Evolutionary conservation across 306 rosid genomes (phyloP).

Genomic region (Phaseolus lunatus): DNA sequence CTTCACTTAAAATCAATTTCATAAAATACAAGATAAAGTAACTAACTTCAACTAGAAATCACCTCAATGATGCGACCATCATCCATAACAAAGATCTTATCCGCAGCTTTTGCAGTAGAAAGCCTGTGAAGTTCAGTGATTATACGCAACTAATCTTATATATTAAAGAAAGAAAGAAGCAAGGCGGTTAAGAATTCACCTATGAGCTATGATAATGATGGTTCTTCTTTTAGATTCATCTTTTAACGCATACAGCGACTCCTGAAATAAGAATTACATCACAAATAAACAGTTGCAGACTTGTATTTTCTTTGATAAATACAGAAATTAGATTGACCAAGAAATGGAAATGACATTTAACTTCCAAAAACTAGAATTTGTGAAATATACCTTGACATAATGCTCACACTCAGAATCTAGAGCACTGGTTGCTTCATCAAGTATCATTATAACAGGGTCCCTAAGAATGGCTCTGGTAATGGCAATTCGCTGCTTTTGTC

Average conservation of each 20-base stretch:
- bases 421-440: constrained; percentile 94
- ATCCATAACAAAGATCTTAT: constrained; percentile 83
- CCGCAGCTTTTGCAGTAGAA: constrained; percentile 89
- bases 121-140: constrained; percentile 60
- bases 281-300: constrained; percentile 32
- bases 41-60: constrained; percentile 36
- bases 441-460: constrained; percentile 82
- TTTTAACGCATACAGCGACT: constrained; percentile 69
- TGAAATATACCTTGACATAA: constrained; percentile 67
- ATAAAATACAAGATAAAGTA: constrained; percentile 9
- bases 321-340: constrained; percentile 17
- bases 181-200: constrained; percentile 51
- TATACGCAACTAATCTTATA: not conserved
- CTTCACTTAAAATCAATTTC: not conserved
- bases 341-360: constrained; percentile 14
- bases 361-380: constrained; percentile 14
- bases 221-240: constrained; percentile 64
- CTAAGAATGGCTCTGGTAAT: constrained; percentile 90
- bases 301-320: not conserved
- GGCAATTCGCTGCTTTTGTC: constrained; percentile 93
- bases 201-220: constrained; percentile 78
- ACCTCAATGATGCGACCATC: constrained; percentile 82
- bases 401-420: constrained; percentile 90
- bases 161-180: constrained; percentile 7
- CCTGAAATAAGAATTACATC: constrained; percentile 56